A percentile compares a stretch with the other conserved stretches of the same genome.
Evolutionary conservation across 192 early-diverging fungal genomes (phyloP).

Genomic region (Coemansia sp.): DNA sequence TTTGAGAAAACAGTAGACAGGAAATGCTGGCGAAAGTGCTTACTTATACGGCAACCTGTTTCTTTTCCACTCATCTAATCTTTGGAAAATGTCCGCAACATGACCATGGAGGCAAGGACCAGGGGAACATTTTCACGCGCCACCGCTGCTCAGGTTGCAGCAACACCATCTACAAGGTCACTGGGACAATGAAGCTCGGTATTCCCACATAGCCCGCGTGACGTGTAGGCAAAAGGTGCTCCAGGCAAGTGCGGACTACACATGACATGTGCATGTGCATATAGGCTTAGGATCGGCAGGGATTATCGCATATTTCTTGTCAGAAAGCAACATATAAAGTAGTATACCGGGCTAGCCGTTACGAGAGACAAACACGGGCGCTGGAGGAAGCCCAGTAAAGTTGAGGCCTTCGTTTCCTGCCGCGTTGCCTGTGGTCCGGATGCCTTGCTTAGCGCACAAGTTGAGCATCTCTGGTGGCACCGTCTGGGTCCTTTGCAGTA

Average conservation of each 20-base stretch:
- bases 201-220: background rate
- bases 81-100: background rate
- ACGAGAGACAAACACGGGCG: slow-evolving; percentile 14
- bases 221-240: background rate
- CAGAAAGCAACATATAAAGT: background rate
- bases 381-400: slow-evolving; percentile 55
- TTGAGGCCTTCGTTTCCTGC: slow-evolving; percentile 67
- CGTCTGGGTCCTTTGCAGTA: slow-evolving; percentile 49
- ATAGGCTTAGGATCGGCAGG: background rate
- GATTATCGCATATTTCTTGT: background rate
- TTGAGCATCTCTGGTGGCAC: slow-evolving; percentile 56
- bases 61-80: background rate
- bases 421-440: slow-evolving; percentile 63
- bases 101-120: background rate
- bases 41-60: background rate
- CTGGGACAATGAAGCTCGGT: background rate
- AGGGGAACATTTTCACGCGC: background rate
- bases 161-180: background rate
- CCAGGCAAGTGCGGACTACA: background rate
- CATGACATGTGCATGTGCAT: background rate
- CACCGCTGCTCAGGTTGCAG: background rate
- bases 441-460: slow-evolving; percentile 59
- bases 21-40: background rate
- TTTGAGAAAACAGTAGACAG: background rate
- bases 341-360: background rate